Evolutionary conservation across 106 monocot species (phyloP), one percentile per base, ranked within the genome.

Genomic region (Apostasia shenzhenica): DNA sequence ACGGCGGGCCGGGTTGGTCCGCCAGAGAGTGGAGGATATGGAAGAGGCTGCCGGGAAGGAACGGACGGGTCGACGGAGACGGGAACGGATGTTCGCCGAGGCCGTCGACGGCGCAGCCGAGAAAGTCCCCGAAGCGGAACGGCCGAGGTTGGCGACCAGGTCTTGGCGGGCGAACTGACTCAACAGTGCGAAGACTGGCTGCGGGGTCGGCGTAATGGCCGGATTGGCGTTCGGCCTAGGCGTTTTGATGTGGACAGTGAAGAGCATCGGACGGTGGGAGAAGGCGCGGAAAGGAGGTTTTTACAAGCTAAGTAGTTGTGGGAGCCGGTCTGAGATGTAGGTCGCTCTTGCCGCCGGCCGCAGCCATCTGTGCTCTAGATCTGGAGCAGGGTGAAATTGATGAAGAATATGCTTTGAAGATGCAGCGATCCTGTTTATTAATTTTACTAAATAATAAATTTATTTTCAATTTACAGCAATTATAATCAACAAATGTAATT

Each of bases 101-200:
- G 63, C 67, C 42, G 69, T 66, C 67, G 45, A 87, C 87, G 72
- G 90, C 85, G 74, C 80, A 80, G 5, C 90, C 85, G 61, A 87
- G 90, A 82, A 91, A 87, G 77, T 94, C n/a, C n/a, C n/a, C 90
- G 68, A 90, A 91, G 5, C 90, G 83, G 6, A 86, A n/a, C n/a
- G 94, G 66, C 94, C 88, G 73, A 92, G 86, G 80, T 97, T 92
- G 55, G 92, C 88, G 59, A 89, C 86, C 39, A 92, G 89, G 48
- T 91, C 89, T n/a, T n/a, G n/a, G 5, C 91, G 91, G 55, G 86
- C 89, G 76, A 92, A 95, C n/a, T 73, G 88, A 62, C n/a, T 78
- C 80, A 73, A 85, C 70, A 54, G 86, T 80, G 41, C 44, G 47
- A 73, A 81, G 72, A 5, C 54, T 51, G 2, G 94, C 90, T 37